Conservation (phyloP, 2,329 filamentous ascomycete species). For the Aspergillus tamarii region DNA sequence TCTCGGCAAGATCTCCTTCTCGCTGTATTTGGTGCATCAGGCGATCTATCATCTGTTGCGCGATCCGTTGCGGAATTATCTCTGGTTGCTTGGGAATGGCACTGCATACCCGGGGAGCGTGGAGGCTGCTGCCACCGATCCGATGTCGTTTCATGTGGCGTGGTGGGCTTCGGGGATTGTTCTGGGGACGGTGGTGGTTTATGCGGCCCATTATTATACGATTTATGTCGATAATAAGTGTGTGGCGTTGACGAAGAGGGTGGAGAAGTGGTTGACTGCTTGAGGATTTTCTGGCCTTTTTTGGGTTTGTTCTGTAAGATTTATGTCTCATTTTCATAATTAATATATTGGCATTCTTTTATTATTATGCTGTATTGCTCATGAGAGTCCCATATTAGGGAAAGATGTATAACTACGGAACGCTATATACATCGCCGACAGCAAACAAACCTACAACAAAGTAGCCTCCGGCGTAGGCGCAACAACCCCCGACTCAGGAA, state of each 20-base stretch:
- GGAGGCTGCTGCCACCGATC: constrained; percentile 11
- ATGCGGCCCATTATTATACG: constrained; percentile 22
- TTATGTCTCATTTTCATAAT: no score
- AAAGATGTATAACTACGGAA: no score
- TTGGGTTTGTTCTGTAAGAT: no score
- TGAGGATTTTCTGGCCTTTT: background rate
- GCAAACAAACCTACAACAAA: background rate
- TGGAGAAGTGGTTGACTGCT: constrained; percentile 21
- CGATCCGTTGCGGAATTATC: constrained; percentile 19
- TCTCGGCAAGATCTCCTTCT: constrained; percentile 35
- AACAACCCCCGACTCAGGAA: background rate
- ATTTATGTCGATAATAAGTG: constrained; percentile 25
- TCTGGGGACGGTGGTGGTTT: constrained; percentile 15
- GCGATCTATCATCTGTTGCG: constrained; percentile 22
- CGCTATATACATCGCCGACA: no score
- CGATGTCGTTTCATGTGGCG: constrained; percentile 19
- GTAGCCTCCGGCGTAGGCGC: background rate
- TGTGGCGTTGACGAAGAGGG: constrained; percentile 20
- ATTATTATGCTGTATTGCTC: no score
- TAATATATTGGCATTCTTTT: no score
- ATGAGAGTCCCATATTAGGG: no score
- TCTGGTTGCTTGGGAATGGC: constrained; percentile 19
- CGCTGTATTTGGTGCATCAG: constrained; percentile 35
- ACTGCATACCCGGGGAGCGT: constrained; percentile 17
- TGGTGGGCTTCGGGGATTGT: constrained; percentile 22